Conservation (phyloP, 805 yeast genomes). For the Nematodospora valgi region DNA sequence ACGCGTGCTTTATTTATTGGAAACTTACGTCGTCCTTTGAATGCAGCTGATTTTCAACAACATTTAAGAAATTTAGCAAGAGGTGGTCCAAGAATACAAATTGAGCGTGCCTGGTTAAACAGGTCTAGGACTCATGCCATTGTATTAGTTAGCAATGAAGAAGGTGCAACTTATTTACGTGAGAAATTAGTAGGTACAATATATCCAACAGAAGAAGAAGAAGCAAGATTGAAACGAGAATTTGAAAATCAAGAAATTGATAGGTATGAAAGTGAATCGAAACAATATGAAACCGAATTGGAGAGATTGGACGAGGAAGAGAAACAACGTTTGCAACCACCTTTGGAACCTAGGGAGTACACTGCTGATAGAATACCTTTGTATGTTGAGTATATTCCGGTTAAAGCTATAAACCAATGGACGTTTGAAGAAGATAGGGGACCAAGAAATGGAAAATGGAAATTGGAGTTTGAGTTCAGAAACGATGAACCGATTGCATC, state of each 20-base stretch:
- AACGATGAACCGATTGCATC: conserved; percentile 25
- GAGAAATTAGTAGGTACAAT: conserved; percentile 29
- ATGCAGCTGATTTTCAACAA: conserved; percentile 36
- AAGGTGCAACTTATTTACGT: conserved; percentile 37
- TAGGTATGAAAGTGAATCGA: conserved; percentile 16
- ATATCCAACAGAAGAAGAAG: conserved; percentile 31
- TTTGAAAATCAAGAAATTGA: conserved; percentile 18
- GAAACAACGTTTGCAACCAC: conserved; percentile 11
- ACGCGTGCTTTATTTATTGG: conserved; percentile 46
- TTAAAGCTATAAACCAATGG: conserved; percentile 44
- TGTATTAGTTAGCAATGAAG: conserved; percentile 36
- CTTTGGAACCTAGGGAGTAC: conserved; percentile 16
- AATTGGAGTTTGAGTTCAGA: conserved; percentile 30
- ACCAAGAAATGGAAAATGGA: conserved; percentile 45
- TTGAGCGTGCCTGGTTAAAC: conserved; percentile 47
- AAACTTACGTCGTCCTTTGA: conserved; percentile 37
- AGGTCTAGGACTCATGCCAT: conserved; percentile 40
- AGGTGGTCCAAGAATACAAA: conserved; percentile 12
- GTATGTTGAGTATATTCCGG: conserved; percentile 44
- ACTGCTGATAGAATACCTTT: conserved; percentile 21
- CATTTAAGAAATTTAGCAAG: conserved; percentile 28
- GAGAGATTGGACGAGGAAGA: conserved; percentile 7
- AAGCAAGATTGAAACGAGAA: conserved; percentile 13
- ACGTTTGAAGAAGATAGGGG: conserved; percentile 44
- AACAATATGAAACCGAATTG: conserved; percentile 14